Evolutionary conservation across 768 basidiomycete species (phyloP), one percentile per base, ranked within the genome.

Genomic region (Flagelloscypha sp.): DNA sequence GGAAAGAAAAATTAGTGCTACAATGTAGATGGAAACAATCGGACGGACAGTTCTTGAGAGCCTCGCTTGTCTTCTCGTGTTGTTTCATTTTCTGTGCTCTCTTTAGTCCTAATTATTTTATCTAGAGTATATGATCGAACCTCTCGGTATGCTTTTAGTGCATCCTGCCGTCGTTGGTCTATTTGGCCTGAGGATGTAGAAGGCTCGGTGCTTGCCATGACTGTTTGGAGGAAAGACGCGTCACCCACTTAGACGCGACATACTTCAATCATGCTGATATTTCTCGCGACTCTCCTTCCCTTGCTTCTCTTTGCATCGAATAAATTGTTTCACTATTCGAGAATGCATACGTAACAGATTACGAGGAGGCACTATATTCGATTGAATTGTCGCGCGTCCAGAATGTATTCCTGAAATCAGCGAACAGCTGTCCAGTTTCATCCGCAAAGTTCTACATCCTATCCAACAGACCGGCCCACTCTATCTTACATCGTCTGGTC

Each of bases 1-100:
- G 39, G n/a, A 27, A 6, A 21, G 33, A 24, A 37, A 32, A 13
- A 22, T 16, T 11, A 20, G 13, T 29, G 19, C 32, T 24, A 19
- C 24, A 33, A 15, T 19, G 18, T 5, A 22, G 7, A 6, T 13
- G 35, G 11, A n/a, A 27, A 20, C 15, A 23, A 12, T n/a, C n/a
- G 27, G 9, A 66, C 87, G 48, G 47, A 97, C 94, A 65, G 48
- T 79, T 88, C 77, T 95, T 97, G 47, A 99, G 67, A 52, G 70
- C 84, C 49, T 88, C 80, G 49, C 86, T 85, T 46, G 79, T 84
- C 32, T 69, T 65, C 64, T 94, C 88, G 57, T 99, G 95, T 42
- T 78, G 76, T 46, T 79, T 80, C 74, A 97, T 79, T 88, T 97
- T 99, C 94, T 98, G 50, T 13, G 41, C 30, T 13, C 15, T n/a